These are phyloP conservation scores for Blumeria graminis DNA, from an alignment of 2,329 filamentous ascomycete genomes.

Conservation along the genomic window DNA sequence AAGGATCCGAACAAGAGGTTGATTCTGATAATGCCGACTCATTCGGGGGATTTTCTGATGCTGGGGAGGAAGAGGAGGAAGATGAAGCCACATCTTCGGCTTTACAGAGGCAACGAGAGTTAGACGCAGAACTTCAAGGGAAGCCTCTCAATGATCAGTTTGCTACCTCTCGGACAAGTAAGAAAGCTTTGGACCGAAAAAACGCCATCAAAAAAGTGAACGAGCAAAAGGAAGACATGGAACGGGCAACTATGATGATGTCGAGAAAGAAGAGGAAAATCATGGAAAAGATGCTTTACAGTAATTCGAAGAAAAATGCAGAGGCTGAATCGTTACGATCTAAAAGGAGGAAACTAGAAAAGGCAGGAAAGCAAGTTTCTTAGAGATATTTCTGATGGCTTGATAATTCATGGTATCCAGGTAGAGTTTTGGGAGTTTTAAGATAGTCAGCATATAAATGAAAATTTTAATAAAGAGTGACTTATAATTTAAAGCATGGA, in stretches of 20 bases:
- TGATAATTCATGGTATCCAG: too few species aligned
- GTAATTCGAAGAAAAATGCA: slow-evolving; percentile 76
- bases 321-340: slow-evolving; percentile 68
- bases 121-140: slow-evolving; percentile 78
- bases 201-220: slow-evolving; percentile 45
- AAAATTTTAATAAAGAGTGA: too few species aligned
- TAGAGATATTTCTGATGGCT: not conserved
- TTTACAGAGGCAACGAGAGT: slow-evolving; percentile 59
- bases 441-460: too few species aligned
- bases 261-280: slow-evolving; percentile 94
- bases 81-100: slow-evolving; percentile 33
- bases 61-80: slow-evolving; percentile 21
- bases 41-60: slow-evolving; percentile 16
- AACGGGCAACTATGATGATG: slow-evolving; percentile 94
- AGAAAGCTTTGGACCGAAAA: slow-evolving; percentile 46
- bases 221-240: slow-evolving; percentile 65
- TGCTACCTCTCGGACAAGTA: slow-evolving; percentile 30
- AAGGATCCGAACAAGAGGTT: slow-evolving; percentile 17
- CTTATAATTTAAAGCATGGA: too few species aligned
- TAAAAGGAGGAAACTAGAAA: slow-evolving; percentile 84
- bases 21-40: slow-evolving; percentile 8
- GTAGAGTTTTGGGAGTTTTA: too few species aligned
- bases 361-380: slow-evolving; percentile 11
- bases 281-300: slow-evolving; percentile 92
- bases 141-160: slow-evolving; percentile 28